phyloP scores from a whole-genome alignment of 2,329 filamentous ascomycete species.

The Fusarium sp. region DNA sequence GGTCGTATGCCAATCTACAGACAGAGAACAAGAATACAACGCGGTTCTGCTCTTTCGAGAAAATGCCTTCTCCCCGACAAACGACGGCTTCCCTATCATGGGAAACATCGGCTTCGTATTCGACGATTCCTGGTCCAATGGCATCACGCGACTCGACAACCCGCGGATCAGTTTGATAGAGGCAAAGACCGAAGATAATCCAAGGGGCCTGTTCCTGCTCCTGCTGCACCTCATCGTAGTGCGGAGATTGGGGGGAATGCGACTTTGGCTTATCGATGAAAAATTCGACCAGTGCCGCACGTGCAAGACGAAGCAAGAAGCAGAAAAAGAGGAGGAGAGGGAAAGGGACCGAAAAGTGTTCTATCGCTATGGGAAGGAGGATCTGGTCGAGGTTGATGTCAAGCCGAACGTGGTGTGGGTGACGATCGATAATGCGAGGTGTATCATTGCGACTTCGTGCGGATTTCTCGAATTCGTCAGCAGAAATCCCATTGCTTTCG shows the following conservation, averaged over 20 bases:
- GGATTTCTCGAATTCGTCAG: background rate
- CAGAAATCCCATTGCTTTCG: background rate
- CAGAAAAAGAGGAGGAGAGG: background rate
- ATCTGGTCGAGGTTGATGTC: background rate
- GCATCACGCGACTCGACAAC: background rate
- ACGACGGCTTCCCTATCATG: background rate
- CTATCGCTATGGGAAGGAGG: background rate
- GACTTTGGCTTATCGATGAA: background rate
- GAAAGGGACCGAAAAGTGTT: background rate
- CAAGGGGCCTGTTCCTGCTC: background rate
- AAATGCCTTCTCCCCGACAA: background rate
- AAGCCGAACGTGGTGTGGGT: background rate
- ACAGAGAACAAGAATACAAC: background rate
- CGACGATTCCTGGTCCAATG: background rate
- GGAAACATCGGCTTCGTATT: background rate
- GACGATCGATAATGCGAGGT: background rate
- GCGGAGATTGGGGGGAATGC: background rate
- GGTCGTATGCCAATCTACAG: rapidly evolving
- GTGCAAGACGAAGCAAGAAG: background rate
- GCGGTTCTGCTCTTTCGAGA: background rate
- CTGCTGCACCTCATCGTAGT: background rate
- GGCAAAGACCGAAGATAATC: background rate
- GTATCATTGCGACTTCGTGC: background rate
- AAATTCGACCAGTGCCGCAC: background rate
- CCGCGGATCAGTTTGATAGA: background rate